These are phyloP conservation scores for Fusarium verticillioides DNA, from an alignment of 2,329 filamentous ascomycete genomes.

Conservation along the genomic window DNA sequence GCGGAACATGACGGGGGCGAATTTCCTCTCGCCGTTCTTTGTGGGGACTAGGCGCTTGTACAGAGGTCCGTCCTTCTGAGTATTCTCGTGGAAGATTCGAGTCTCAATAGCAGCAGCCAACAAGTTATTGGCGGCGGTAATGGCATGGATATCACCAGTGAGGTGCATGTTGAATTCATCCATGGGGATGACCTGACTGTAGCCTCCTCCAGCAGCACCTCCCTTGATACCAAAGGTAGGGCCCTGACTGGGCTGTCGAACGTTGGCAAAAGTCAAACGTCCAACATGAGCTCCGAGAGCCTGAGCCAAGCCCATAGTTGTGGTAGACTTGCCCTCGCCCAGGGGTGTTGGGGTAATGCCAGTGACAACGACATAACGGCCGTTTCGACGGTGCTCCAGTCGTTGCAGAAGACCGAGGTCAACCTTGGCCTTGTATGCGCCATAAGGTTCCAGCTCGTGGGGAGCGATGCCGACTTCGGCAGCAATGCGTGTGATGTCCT, in stretches of 20 bases:
- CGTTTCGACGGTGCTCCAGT: slow-evolving; percentile 86
- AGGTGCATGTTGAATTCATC: slow-evolving; percentile 99
- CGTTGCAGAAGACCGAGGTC: slow-evolving; percentile 84
- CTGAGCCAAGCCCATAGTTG: slow-evolving; percentile 94
- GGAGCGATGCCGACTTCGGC: slow-evolving; percentile 86
- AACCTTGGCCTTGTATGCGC: slow-evolving; percentile 95
- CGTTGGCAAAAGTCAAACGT: slow-evolving; percentile 93
- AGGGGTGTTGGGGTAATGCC: slow-evolving; percentile 97
- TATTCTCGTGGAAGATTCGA: slow-evolving; percentile 97
- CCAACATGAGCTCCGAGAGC: slow-evolving; percentile 90
- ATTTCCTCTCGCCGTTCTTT: slow-evolving; percentile 90
- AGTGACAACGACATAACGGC: slow-evolving; percentile 90
- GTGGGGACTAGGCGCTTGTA: slow-evolving; percentile 88
- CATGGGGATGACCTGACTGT: slow-evolving; percentile 99
- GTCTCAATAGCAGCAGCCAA: slow-evolving; percentile 97
- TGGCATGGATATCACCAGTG: slow-evolving; percentile 97
- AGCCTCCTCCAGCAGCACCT: slow-evolving; percentile 94
- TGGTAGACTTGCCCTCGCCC: slow-evolving; percentile 98
- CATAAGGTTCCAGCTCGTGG: slow-evolving; percentile 95
- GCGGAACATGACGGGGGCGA: slow-evolving; percentile 90
- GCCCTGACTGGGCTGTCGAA: slow-evolving; percentile 95
- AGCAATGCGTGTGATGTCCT: slow-evolving; percentile 86
- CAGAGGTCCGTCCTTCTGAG: slow-evolving; percentile 88
- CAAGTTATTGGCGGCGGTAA: slow-evolving; percentile 96
- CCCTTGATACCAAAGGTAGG: slow-evolving; percentile 99